Evolutionary conservation across 345 rosid species (phyloP), one percentile per base, ranked within the genome.

Genomic region (Populus euphratica): DNA sequence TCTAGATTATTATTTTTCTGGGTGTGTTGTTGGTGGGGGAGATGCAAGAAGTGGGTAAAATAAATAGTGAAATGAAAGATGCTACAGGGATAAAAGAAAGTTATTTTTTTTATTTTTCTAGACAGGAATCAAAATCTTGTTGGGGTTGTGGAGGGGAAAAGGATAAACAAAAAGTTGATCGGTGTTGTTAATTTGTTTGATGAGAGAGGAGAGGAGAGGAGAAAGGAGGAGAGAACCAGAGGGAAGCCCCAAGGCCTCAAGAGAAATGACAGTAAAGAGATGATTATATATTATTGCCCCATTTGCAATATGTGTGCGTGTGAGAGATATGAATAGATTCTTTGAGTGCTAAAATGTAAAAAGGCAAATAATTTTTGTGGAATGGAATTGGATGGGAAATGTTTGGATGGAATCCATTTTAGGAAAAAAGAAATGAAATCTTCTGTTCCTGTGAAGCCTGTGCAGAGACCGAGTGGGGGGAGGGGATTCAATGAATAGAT

Each of bases 91-190:
- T 74, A 47, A 76, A 44, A 74, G 68, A 70, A 72, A 52, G 68
- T 68, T 3, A 62, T 73, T 75, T 41, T 62, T 73, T 39, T 39
- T 62, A 2, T 3, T 16, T 65, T 31, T 63, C 73, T 43, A 70
- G 82, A 65, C 23, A 56, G 81, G 90, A 79, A 86, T 86, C 89
- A 68, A 86, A 83, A 86, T 74, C 86, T 52, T 63, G 36, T 33
- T 80, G 67, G 43, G 83, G 35, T 77, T 69, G 43, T 6, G 81
- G 73, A 61, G 75, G 61, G 75, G 77, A 47, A 74, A 83, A 78
- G 78, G 62, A 12, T 70, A 80, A 78, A 67, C 7, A 70, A 73
- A 81, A 81, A 70, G 77, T 64, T 17, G 86, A 86, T 67, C 84
- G 47, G 47, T 43, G 47, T 10, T 2, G 47, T 43, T 11, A 11